Evolutionary conservation across 2,329 filamentous ascomycete species (phyloP), one percentile per base, ranked within the genome.

Genomic region (Penicillium psychrosexuale): DNA sequence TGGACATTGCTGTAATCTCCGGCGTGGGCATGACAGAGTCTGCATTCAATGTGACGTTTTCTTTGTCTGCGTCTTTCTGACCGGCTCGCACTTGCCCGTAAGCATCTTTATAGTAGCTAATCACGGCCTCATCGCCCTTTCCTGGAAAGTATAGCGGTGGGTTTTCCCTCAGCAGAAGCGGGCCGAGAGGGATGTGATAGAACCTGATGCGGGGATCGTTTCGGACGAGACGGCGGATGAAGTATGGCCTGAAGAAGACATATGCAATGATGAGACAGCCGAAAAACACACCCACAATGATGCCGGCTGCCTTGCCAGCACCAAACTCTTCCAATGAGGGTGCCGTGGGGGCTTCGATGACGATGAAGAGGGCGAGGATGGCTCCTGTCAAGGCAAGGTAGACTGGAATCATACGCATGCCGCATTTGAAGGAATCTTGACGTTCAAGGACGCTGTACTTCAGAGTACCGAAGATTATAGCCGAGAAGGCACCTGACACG

Each of bases 291-390:
- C 66, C 66, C 2, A 69, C 44, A 12, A 69, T 60, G 19, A 68
- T 69, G 1, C 66, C 66, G 3, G 47, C 59, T 0, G 57, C 61
- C 36, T 63, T 68, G 19, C 65, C 66, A 27, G 55, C 63, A 13
- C 66, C 65, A 34, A 68, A 67, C 13, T 59, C 60, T 13, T 67
- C 65, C 17, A 67, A 53, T 0, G 61, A 63, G 11, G 64, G 62
- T 0, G 60, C 64, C 6, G 58, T 64, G 1, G 66, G 65, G 5
- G 63, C 64, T 54, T 68, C 64, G 55, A 80, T 71, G 44, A 87
- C 78, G 53, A 89, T 82, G 56, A 88, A 81, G 67, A 89, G 72
- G 5, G 79, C 77, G 40, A 80, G 75, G 47, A 82, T 58, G n/a
- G 72, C 78, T 40, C 72, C 77, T 0, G 80, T 80, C 46, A 76